phyloP scores from a whole-genome alignment of 768 basidiomycete genomes.

The Podaxis sp. region DNA sequence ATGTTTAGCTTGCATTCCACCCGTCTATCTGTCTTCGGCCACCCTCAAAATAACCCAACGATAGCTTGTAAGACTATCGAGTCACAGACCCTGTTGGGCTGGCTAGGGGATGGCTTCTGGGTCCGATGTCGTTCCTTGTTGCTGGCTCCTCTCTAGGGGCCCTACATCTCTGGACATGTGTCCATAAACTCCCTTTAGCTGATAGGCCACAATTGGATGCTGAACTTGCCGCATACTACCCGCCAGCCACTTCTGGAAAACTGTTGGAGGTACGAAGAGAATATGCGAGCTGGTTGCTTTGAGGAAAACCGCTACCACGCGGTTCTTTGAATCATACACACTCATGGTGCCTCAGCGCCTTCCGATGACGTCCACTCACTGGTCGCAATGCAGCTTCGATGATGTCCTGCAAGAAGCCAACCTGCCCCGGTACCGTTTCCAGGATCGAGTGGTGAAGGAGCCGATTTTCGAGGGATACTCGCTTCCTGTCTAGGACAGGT shows the following conservation, averaged over 20 bases:
- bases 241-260: neutral
- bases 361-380: neutral
- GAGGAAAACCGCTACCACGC: neutral
- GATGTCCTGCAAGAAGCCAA: neutral
- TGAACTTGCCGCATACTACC: neutral
- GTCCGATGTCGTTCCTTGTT: too few relatives aligned
- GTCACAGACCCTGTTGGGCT: too few relatives aligned
- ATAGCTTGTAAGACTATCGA: too few relatives aligned
- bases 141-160: too few relatives aligned
- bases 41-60: too few relatives aligned
- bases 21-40: too few relatives aligned
- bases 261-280: neutral
- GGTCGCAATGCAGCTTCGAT: neutral
- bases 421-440: neutral
- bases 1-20: too few relatives aligned
- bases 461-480: neutral
- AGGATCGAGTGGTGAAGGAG: neutral
- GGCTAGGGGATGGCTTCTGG: too few relatives aligned
- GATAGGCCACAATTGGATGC: neutral
- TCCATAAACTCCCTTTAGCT: too few relatives aligned
- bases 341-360: constrained; percentile 2
- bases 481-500: neutral
- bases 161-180: too few relatives aligned
- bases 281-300: neutral
- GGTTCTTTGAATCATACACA: neutral